Evolutionary conservation across 2,329 filamentous ascomycete genomes (phyloP).

Genomic region (Simplicillium sp.): DNA sequence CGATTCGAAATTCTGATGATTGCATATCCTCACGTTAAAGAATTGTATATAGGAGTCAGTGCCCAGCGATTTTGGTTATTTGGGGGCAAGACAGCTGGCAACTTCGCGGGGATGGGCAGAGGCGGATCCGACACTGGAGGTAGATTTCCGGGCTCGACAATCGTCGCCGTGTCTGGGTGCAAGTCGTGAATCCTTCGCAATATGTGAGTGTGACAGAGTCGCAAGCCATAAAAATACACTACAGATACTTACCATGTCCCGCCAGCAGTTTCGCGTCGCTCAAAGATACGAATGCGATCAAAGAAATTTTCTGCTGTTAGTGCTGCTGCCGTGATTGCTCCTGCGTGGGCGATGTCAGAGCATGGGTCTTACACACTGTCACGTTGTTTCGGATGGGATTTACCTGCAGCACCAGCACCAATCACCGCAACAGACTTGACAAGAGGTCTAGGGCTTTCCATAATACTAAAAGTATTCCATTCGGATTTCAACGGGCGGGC

Average conservation of each 20-base stretch:
- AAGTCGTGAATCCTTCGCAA: slow-evolving; percentile 40
- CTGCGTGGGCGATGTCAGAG: slow-evolving; percentile 15
- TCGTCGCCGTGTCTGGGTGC: slow-evolving; percentile 21
- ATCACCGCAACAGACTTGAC: slow-evolving; percentile 32
- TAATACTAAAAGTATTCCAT: not conserved
- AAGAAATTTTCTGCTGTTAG: slow-evolving; percentile 34
- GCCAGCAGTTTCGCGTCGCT: slow-evolving; percentile 30
- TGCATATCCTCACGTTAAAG: slow-evolving; percentile 32
- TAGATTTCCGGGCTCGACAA: slow-evolving; percentile 29
- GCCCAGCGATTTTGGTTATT: slow-evolving; percentile 32
- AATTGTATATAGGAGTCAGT: slow-evolving; percentile 40
- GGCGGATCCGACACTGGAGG: slow-evolving; percentile 36
- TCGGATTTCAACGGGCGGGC: too few species aligned
- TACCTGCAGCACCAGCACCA: slow-evolving; percentile 32
- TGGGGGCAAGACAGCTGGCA: slow-evolving; percentile 30
- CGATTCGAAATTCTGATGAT: not conserved
- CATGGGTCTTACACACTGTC: too few species aligned
- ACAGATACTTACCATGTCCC: slow-evolving; percentile 30
- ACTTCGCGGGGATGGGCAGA: slow-evolving; percentile 28
- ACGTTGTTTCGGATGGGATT: slow-evolving; percentile 3
- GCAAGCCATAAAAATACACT: not conserved
- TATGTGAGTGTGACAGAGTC: not conserved
- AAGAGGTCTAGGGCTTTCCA: slow-evolving; percentile 7
- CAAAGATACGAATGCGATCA: slow-evolving; percentile 30
- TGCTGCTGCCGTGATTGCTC: slow-evolving; percentile 36